phyloP scores from a whole-genome alignment of 306 rosid genomes.

The Gleditsia sinensis region DNA sequence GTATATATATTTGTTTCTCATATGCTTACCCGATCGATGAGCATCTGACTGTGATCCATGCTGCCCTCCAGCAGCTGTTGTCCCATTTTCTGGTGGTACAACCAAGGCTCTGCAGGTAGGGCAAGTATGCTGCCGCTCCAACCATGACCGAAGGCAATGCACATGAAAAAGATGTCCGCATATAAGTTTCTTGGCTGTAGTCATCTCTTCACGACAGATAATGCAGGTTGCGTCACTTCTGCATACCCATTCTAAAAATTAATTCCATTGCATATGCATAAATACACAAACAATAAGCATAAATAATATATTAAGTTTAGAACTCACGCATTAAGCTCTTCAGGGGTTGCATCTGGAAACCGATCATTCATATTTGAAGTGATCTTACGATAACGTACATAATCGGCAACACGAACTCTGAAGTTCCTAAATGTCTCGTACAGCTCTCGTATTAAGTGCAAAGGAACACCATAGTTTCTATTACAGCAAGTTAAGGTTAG shows the following conservation, averaged over 20 bases:
- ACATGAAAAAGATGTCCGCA: constrained; percentile 98
- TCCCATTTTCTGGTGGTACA: constrained; percentile 85
- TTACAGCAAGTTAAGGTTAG: constrained; percentile 36
- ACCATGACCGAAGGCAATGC: constrained; percentile 97
- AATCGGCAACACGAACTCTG: constrained; percentile 86
- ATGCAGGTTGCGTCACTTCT: constrained; percentile 98
- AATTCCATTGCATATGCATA: constrained; percentile 19
- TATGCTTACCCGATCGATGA: constrained; percentile 63
- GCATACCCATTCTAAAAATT: constrained; percentile 40
- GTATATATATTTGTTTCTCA: constrained; percentile 2
- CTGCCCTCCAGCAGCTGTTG: constrained; percentile 63
- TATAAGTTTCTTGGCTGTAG: constrained; percentile 89
- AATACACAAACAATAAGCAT: constrained; percentile 15
- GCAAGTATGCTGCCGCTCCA: constrained; percentile 98
- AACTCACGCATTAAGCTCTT: constrained; percentile 93
- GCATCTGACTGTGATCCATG: constrained; percentile 69
- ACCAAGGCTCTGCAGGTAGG: constrained; percentile 98
- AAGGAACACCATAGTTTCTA: constrained; percentile 93
- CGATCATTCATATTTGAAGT: constrained; percentile 99
- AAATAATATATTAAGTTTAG: constrained; percentile 15
- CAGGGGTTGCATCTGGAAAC: constrained; percentile 95
- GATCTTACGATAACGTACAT: constrained; percentile 89
- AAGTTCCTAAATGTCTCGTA: constrained; percentile 98
- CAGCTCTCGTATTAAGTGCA: constrained; percentile 96
- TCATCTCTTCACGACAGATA: constrained; percentile 99